phyloP scores from a whole-genome alignment of 2,329 filamentous ascomycete genomes.

The Alternaria incomplexa region DNA sequence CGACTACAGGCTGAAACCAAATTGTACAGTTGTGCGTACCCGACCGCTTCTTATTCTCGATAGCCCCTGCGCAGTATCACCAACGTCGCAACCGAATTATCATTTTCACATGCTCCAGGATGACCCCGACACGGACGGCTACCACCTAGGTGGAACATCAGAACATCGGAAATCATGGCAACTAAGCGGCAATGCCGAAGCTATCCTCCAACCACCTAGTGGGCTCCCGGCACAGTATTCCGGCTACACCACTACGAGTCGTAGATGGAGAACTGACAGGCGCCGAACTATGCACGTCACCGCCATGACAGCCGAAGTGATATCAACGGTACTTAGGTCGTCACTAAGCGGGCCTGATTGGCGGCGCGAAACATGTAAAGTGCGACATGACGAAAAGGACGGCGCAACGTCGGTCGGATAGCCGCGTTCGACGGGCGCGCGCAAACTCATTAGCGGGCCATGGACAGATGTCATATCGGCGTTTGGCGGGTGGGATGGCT shows the following conservation, averaged over 20 bases:
- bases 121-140: not conserved
- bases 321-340: not conserved
- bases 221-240: not conserved
- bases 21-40: not conserved
- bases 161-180: not conserved
- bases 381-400: constrained; percentile 9
- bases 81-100: constrained; percentile 2
- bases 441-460: not conserved
- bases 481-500: not conserved
- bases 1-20: not conserved
- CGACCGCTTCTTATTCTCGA: not conserved
- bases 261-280: constrained; percentile 5
- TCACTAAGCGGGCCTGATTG: not conserved
- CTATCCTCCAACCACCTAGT: not conserved
- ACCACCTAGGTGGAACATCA: not conserved
- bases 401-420: constrained; percentile 11
- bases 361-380: not conserved
- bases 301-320: not conserved
- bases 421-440: not conserved
- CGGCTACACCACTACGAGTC: not conserved
- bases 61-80: constrained; percentile 1
- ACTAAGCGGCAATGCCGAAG: not conserved
- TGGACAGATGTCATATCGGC: not conserved
- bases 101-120: not conserved
- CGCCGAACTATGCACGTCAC: not conserved